These are phyloP conservation scores for Suhomyces yuchorum DNA, from an alignment of 1,139 yeast species.

Conservation along the genomic window DNA sequence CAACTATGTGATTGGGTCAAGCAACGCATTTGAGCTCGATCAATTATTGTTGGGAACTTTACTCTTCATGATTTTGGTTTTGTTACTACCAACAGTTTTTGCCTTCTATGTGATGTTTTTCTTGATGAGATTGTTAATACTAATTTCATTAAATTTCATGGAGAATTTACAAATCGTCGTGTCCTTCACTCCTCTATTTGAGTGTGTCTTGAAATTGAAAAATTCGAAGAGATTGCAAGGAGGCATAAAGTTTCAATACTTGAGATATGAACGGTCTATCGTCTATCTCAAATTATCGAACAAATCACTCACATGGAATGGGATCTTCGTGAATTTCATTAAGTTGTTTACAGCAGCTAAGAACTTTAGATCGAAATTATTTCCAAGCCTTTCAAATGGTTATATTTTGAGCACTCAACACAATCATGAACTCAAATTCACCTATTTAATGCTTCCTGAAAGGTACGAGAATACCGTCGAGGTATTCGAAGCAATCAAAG, in stretches of 20 bases:
- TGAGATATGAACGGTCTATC: slow-evolving; percentile 20
- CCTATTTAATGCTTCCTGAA: slow-evolving; percentile 47
- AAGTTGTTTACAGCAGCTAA: slow-evolving; percentile 35
- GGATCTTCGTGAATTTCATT: slow-evolving; percentile 40
- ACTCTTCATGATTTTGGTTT: slow-evolving; percentile 74
- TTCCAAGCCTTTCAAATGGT: slow-evolving; percentile 35
- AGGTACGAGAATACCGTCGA: slow-evolving; percentile 33
- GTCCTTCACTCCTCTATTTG: slow-evolving; percentile 87
- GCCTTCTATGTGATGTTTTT: slow-evolving; percentile 84
- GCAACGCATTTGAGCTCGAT: slow-evolving; percentile 69
- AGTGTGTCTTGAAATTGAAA: slow-evolving; percentile 72
- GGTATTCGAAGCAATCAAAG: slow-evolving; percentile 31
- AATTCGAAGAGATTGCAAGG: slow-evolving; percentile 90
- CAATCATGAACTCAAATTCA: slow-evolving; percentile 35
- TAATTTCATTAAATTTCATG: slow-evolving; percentile 52
- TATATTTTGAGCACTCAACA: slow-evolving; percentile 33
- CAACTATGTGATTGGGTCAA: slow-evolving; percentile 48
- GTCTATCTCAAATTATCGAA: slow-evolving; percentile 38
- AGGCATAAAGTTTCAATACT: slow-evolving; percentile 57
- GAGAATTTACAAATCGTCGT: slow-evolving; percentile 66
- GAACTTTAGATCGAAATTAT: slow-evolving; percentile 31
- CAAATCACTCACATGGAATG: slow-evolving; percentile 41
- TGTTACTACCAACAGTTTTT: slow-evolving; percentile 81
- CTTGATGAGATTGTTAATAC: slow-evolving; percentile 52
- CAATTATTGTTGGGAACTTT: slow-evolving; percentile 88